Base-by-base conservation (phyloP, 305 asterid species). In the Fraxinus albicans region DNA sequence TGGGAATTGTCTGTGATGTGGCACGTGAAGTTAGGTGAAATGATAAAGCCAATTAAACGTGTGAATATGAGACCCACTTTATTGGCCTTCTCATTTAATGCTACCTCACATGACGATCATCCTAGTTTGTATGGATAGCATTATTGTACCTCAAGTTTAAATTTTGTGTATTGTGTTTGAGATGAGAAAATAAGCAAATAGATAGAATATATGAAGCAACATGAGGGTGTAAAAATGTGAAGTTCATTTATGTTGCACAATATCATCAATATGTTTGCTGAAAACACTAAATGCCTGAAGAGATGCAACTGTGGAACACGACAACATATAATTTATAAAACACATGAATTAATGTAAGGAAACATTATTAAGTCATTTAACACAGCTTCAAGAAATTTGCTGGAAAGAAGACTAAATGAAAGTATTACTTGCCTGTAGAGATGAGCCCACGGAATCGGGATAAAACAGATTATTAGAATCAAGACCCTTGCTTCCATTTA, bases 381-480 rank as follows among this genome's bases (percentile, higher is more conserved):
- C 77, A 69, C 63, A 86, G 76, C 29, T 69, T 63, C 80, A 35
- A 83, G 35, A 83, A 87, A 79, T 73, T 35, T 50, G 72, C 58
- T 77, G 33, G 73, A 82, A 73, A 65, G 78, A 76, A 42, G 67
- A 79, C 40, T 38, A 58, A 76, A 76, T 76, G 53, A 60, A 72
- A 85, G 53, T 47, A 86, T 80, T 77, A 88, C 95, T 92, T 89
- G 87, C 99, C 99, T 94, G 89, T 1, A 83, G 44, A 77, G 91
- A 65, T 78, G 79, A 82, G 21, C 79, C 77, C 42, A 85, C 82
- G 10, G 80, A 60, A 55, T 79, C 83, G 15, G 42, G 29, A 33
- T 25, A 44, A 31, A 76, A 82, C 76, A 47, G 74, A 60, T 58
- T 78, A 35, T 76, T 79, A n/a, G 38, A 35, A 50, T 79, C 81